Base-by-base conservation (phyloP, 2,329 filamentous ascomycete species). In the Kalmusia sp. region DNA sequence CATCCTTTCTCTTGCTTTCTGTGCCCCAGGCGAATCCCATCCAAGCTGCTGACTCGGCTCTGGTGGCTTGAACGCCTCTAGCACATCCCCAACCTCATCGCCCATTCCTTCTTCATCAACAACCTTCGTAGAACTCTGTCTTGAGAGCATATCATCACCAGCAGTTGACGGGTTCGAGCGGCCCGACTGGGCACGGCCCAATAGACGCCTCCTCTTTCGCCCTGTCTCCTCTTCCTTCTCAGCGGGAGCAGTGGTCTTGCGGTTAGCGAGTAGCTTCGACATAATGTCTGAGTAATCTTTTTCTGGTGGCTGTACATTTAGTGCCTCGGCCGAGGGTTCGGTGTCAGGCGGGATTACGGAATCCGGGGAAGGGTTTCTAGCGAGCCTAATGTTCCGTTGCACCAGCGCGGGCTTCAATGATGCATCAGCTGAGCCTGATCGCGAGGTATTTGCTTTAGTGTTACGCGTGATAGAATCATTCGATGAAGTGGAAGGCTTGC, bases 11-110 rank as follows among this genome's bases (percentile, higher is more conserved):
- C 73, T 62, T 40, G 69, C 69, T 38, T 65, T 70, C 46, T 69
- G 65, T 30, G 63, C 68, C 7, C 68, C 71, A 3, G 67, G 68
- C n/a, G 70, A 70, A 44, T 76, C 74, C 68, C 73, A 77, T 0
- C 70, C 67, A 24, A 76, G 49, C 31, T 69, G 64, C 51, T 77
- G 74, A 30, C 68, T 73, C 1, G 74, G 68, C 49, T 72, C 63
- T 37, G 70, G 70, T 28, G 67, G 68, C 12, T 66, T 60, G 19
- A 63, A 51, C 11, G 58, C 38, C 6, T 62, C 53, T 9, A 55
- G 59, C 25, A 35, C 22, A 21, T 35, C 19, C 38, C 30, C 33
- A n/a, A 43, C 44, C 6, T 61, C 58, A 33, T 61, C 64, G 4
- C 59, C 58, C 7, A 61, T 57, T 6, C 61, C 64, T n/a, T 57